phyloP scores from a whole-genome alignment of 2,329 filamentous ascomycete genomes.

The Cytospora leucostoma region DNA sequence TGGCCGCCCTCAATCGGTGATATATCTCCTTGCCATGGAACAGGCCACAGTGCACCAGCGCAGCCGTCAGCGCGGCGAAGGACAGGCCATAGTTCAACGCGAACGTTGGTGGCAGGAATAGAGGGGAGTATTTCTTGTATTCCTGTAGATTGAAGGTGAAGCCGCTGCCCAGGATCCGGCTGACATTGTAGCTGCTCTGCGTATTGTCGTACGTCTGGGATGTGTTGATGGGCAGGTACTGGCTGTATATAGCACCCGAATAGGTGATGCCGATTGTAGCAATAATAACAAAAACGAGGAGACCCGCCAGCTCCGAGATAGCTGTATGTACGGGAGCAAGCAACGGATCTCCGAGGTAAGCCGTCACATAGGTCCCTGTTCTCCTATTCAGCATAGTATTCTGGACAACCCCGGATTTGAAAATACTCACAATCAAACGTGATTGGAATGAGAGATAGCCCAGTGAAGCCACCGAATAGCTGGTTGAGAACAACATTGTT shows the following conservation, averaged over 20 bases:
- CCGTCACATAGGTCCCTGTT: constrained; percentile 39
- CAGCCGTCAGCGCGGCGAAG: constrained; percentile 54
- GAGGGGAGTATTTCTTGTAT: constrained; percentile 56
- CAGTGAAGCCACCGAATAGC: constrained; percentile 50
- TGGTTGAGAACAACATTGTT: constrained; percentile 50
- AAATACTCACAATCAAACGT: constrained; percentile 41
- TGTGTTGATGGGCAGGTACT: constrained; percentile 58
- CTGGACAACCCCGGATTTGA: not conserved
- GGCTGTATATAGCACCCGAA: constrained; percentile 47
- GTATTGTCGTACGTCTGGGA: constrained; percentile 60
- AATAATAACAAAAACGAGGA: constrained; percentile 44
- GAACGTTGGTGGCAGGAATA: constrained; percentile 53
- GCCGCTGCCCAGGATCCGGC: constrained; percentile 50
- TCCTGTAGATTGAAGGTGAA: constrained; percentile 53
- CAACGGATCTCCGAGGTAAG: constrained; percentile 40
- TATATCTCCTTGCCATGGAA: constrained; percentile 47
- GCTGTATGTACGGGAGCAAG: constrained; percentile 41
- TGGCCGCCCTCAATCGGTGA: constrained; percentile 47
- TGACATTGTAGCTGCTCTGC: constrained; percentile 52
- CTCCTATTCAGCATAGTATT: not conserved
- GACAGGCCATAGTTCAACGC: constrained; percentile 52
- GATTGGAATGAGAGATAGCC: constrained; percentile 45
- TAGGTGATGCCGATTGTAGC: constrained; percentile 52
- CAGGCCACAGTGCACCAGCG: constrained; percentile 41
- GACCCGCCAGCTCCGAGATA: constrained; percentile 45